Evolutionary conservation across 345 rosid genomes (phyloP).

Genomic region (Abelmoschus esculentus): DNA sequence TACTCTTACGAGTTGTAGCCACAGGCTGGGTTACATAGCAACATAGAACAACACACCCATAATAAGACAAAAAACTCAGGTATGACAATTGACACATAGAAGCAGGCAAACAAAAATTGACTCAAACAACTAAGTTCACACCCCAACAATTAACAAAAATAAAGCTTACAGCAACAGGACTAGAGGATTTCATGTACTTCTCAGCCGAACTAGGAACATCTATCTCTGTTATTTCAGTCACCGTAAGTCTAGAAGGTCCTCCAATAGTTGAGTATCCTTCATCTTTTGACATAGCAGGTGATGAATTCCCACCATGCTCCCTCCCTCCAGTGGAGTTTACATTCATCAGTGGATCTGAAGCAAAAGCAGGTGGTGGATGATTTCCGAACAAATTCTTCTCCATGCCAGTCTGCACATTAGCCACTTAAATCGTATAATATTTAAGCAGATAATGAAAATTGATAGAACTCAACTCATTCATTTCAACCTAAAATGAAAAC

Average conservation of each 20-base stretch:
- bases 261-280: conserved; percentile 39
- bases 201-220: conserved; percentile 71
- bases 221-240: conserved; percentile 79
- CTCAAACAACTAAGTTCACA: conserved; percentile 1
- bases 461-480: not conserved
- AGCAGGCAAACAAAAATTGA: not conserved
- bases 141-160: conserved; percentile 12
- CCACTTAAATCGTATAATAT: conserved; percentile 4
- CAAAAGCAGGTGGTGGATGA: conserved; percentile 82
- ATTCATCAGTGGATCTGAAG: conserved; percentile 54
- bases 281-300: conserved; percentile 36
- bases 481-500: not conserved
- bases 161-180: conserved; percentile 69
- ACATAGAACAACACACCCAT: not conserved
- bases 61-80: not conserved
- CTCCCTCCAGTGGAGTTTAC: conserved; percentile 20
- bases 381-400: conserved; percentile 85
- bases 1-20: conserved; percentile 67
- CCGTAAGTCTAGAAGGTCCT: conserved; percentile 43
- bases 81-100: not conserved
- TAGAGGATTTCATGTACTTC: conserved; percentile 55
- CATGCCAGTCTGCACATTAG: conserved; percentile 60
- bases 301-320: conserved; percentile 21
- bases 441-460: not conserved
- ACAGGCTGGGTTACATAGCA: not conserved